Percentiles rank a stretch among this genome's conserved stretches.
phyloP scores from a whole-genome alignment of 2,329 filamentous ascomycete genomes.

The Cadophora luteo-olivacea region DNA sequence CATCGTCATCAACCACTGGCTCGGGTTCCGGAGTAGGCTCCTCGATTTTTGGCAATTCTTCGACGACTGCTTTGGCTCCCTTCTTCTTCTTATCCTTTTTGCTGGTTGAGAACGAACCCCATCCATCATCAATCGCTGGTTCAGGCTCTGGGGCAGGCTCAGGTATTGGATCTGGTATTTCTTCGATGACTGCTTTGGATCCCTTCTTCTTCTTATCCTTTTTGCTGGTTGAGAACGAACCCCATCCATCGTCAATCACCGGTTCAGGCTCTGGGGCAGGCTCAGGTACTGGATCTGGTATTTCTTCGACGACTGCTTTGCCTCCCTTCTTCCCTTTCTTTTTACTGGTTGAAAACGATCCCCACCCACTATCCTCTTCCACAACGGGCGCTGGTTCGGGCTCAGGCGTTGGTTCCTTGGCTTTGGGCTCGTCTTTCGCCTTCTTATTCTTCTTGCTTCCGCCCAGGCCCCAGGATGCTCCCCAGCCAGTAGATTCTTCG shows the following conservation, averaged over 20 bases:
- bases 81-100: slow-evolving; percentile 41
- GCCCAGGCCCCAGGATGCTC: slow-evolving; percentile 42
- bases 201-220: slow-evolving; percentile 42
- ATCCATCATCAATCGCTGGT: slow-evolving; percentile 40
- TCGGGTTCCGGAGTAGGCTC: slow-evolving; percentile 20
- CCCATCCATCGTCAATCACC: slow-evolving; percentile 43
- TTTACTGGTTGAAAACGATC: slow-evolving; percentile 52
- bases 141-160: too few relatives aligned
- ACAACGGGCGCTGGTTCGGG: slow-evolving; percentile 44
- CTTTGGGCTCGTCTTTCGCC: slow-evolving; percentile 25
- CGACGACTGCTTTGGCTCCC: slow-evolving; percentile 26
- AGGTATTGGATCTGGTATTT: too few relatives aligned
- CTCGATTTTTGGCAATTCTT: slow-evolving; percentile 41
- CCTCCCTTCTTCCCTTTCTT: slow-evolving; percentile 42
- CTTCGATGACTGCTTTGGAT: slow-evolving; percentile 11
- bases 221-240: slow-evolving; percentile 52
- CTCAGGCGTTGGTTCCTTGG: slow-evolving; percentile 46
- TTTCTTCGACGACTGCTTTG: slow-evolving; percentile 12
- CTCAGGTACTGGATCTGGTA: too few relatives aligned
- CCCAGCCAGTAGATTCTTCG: slow-evolving; percentile 45
- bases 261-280: slow-evolving; percentile 47
- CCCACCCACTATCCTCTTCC: slow-evolving; percentile 44
- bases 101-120: slow-evolving; percentile 53
- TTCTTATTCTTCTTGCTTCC: slow-evolving; percentile 40
- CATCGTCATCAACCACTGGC: slow-evolving; percentile 22